Percentiles rank a stretch among this genome's conserved stretches.
Conservation (phyloP, 129 eudicot species). For the Apium graveolens region DNA sequence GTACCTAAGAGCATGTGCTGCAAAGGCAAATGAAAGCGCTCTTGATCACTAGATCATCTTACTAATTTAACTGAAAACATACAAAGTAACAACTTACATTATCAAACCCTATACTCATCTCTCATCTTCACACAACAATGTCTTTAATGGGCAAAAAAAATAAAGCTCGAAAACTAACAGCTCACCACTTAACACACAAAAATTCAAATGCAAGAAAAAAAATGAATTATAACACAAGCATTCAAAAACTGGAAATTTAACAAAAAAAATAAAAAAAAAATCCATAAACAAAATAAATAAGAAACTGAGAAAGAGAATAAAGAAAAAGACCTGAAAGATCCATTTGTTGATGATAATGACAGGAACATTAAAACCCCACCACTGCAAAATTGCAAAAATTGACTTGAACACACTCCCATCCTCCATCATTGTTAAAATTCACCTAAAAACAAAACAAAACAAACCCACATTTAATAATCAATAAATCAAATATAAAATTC, state of each 20-base stretch:
- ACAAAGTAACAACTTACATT: background rate
- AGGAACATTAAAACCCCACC: slow-evolving; percentile 98
- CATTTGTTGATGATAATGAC: slow-evolving; percentile 98
- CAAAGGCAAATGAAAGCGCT: background rate
- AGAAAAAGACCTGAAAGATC: slow-evolving; percentile 80
- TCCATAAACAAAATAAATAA: background rate
- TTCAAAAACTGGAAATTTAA: background rate
- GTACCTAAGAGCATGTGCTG: background rate
- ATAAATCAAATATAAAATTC: slow-evolving; percentile 11
- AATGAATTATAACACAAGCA: too few species aligned
- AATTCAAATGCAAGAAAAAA: background rate
- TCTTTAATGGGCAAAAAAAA: background rate
- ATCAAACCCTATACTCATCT: background rate
- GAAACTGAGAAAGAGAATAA: background rate
- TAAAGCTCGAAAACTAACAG: background rate
- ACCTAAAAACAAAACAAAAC: slow-evolving; percentile 5
- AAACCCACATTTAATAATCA: slow-evolving; percentile 19
- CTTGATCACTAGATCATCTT: background rate
- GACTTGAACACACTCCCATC: slow-evolving; percentile 68
- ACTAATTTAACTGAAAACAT: background rate
- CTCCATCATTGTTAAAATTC: slow-evolving; percentile 39
- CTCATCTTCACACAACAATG: background rate
- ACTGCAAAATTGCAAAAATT: slow-evolving; percentile 70
- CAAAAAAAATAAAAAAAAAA: too few species aligned
- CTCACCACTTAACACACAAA: background rate